These are phyloP conservation scores for Chenopodium quinoa DNA, from an alignment of 148 eudicot genomes.

Conservation along the genomic window DNA sequence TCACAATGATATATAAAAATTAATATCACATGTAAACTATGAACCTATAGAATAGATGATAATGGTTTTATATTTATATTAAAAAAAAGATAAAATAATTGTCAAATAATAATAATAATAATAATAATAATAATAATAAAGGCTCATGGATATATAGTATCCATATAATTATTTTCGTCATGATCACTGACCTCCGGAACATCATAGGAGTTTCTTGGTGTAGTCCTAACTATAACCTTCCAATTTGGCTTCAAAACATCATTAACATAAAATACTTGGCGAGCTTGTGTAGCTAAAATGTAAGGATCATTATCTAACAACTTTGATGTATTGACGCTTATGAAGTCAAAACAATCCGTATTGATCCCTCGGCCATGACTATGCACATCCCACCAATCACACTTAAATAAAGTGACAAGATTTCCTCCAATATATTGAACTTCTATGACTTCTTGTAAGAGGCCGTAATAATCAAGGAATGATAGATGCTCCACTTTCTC, in stretches of 20 bases:
- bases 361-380: neutral
- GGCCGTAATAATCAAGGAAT: neutral
- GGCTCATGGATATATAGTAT: neutral
- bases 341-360: neutral
- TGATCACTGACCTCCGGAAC: neutral
- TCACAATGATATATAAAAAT: neutral
- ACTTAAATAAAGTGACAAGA: neutral
- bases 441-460: neutral
- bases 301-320: neutral
- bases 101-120: neutral
- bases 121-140: too few relatives aligned
- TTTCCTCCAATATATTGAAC: neutral
- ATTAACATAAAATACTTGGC: neutral
- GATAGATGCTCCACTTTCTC: neutral
- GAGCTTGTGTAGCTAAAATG: neutral
- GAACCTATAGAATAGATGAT: too few relatives aligned
- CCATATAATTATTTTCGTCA: neutral
- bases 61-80: too few relatives aligned
- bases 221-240: neutral
- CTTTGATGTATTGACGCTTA: neutral
- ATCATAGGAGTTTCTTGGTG: neutral
- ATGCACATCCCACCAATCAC: neutral
- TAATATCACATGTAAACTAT: too few relatives aligned
- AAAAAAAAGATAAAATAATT: too few relatives aligned
- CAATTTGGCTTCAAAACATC: constrained; percentile 4